Conservation (phyloP, 2,329 filamentous ascomycete species). For the Hypomyces perniciosus region DNA sequence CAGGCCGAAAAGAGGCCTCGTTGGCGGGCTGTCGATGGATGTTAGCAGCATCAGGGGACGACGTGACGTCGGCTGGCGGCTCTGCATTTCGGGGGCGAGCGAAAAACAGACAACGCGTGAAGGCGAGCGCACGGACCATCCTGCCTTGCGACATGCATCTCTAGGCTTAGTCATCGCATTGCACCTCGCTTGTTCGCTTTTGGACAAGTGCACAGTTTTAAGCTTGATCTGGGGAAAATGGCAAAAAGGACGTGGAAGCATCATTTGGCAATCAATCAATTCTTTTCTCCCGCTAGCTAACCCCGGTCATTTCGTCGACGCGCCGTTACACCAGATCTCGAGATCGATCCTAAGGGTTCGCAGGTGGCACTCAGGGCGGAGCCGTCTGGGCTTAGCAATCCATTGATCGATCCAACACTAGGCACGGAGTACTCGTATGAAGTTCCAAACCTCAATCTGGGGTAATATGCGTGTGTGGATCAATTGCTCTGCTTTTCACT, state of each 20-base stretch:
- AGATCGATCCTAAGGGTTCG: no score
- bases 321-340: no score
- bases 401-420: no score
- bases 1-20: slow-evolving; percentile 16
- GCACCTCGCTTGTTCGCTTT: slow-evolving; percentile 1
- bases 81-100: slow-evolving; percentile 21
- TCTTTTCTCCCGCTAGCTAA: no score
- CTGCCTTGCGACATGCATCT: background rate
- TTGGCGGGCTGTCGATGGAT: slow-evolving; percentile 24
- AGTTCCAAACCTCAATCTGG: no score
- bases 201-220: background rate
- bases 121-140: slow-evolving; percentile 23
- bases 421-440: no score
- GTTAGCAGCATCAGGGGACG: slow-evolving; percentile 25
- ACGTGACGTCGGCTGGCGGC: slow-evolving; percentile 31
- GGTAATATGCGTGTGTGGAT: background rate
- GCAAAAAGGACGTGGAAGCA: background rate
- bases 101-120: slow-evolving; percentile 40
- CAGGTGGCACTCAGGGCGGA: no score
- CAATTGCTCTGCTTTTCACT: background rate
- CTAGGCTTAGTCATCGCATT: background rate
- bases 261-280: background rate
- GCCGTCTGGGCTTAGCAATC: no score
- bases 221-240: slow-evolving; percentile 1
- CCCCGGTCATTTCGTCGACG: no score